A percentile compares a stretch with the other conserved stretches of the same genome.
Evolutionary conservation across 441 rosid species (phyloP).

Genomic region (Melastoma candidum): DNA sequence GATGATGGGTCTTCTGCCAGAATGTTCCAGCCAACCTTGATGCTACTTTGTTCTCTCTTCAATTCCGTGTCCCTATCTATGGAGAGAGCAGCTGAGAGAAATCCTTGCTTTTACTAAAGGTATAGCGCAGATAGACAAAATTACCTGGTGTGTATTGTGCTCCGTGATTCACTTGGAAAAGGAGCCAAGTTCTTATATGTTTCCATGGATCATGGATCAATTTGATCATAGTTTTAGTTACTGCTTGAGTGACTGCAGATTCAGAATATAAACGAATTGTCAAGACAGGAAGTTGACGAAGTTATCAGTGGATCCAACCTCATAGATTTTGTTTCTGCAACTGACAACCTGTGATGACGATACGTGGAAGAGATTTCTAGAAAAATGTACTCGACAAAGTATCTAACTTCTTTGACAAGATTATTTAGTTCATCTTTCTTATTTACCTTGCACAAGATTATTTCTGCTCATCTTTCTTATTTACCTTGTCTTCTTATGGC

Average conservation of each 20-base stretch:
- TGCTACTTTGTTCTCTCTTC: conserved; percentile 53
- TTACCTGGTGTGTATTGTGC: not conserved
- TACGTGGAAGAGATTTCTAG: too few relatives aligned
- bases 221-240: conserved; percentile 4
- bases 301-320: conserved; percentile 60
- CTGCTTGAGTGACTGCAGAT: conserved; percentile 34
- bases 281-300: conserved; percentile 95
- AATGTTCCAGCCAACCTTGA: conserved; percentile 64
- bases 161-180: not conserved
- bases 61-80: conserved; percentile 53
- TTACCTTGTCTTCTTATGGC: too few relatives aligned
- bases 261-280: conserved; percentile 81
- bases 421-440: not conserved
- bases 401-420: not conserved
- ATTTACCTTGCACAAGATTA: too few relatives aligned
- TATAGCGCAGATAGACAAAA: conserved; percentile 9
- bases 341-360: conserved; percentile 47
- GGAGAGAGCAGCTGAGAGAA: conserved; percentile 84
- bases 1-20: conserved; percentile 33
- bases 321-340: conserved; percentile 47
- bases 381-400: too few relatives aligned
- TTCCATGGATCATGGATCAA: not conserved
- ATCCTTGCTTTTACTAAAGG: conserved; percentile 74
- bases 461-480: too few relatives aligned
- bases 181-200: not conserved